Evolutionary conservation across 1,139 yeast genomes (phyloP).

Genomic region (Casaregolazyma lundiana): DNA sequence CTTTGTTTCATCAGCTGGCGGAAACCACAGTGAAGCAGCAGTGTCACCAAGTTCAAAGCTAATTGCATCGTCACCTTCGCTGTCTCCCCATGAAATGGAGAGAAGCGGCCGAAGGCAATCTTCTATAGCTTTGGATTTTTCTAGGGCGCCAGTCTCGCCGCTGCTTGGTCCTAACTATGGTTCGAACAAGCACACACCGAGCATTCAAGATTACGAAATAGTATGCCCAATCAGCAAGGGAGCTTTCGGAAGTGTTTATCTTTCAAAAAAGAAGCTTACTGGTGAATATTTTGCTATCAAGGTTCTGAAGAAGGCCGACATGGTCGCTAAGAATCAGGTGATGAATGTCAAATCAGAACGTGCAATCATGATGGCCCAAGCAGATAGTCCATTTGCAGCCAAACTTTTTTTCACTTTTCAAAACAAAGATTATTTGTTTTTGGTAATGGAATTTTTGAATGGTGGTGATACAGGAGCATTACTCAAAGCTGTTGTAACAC

Average conservation of each 20-base stretch:
- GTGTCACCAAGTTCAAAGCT: conserved; percentile 29
- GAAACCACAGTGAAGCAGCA: conserved; percentile 1
- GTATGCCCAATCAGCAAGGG: conserved; percentile 94
- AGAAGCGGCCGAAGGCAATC: conserved; percentile 24
- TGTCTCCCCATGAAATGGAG: conserved; percentile 26
- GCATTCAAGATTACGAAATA: conserved; percentile 83
- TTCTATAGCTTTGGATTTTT: conserved; percentile 24
- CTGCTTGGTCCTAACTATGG: conserved; percentile 59
- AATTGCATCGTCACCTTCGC: conserved; percentile 28
- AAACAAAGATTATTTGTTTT: conserved; percentile 75
- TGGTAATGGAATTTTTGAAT: conserved; percentile 93
- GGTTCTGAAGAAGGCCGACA: conserved; percentile 87
- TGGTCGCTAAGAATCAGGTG: conserved; percentile 96
- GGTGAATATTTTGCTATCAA: conserved; percentile 97
- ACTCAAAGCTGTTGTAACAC: conserved; percentile 73
- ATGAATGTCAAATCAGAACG: conserved; percentile 91
- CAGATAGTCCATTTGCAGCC: conserved; percentile 92
- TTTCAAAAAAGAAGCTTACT: conserved; percentile 76
- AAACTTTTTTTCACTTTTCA: conserved; percentile 86
- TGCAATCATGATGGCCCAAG: conserved; percentile 95
- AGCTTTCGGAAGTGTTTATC: conserved; percentile 92
- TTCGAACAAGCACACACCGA: conserved; percentile 45
- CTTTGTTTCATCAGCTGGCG: conserved; percentile 9
- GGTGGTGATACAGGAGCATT: conserved; percentile 96
- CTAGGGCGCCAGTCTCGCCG: conserved; percentile 73